Base-by-base conservation (phyloP, 2,329 filamentous ascomycete genomes). In the Pestalotiopsis sp. region DNA sequence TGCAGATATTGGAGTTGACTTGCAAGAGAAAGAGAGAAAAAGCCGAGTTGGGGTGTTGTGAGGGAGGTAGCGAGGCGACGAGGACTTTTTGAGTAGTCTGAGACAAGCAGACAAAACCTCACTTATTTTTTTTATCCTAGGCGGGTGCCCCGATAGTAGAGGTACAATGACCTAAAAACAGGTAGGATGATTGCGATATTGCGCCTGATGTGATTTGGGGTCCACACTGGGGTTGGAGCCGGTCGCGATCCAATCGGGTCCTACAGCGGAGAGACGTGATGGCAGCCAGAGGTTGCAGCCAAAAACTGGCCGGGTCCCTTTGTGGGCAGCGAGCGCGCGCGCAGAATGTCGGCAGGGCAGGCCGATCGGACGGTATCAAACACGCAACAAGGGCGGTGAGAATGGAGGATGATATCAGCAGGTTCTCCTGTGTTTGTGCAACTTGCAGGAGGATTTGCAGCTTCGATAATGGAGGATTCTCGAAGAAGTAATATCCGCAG, bases 151-250 rank as follows among this genome's bases (percentile, higher is more conserved):
- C 45, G 45, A 52, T 52, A 52, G 17, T 49, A 49, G 41, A 52
- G 45, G 45, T n/a, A n/a, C 45, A 9, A 20, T 9, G 45, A 52
- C 45, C 45, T 52, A 52, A 52, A 52, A n/a, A 20, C 45, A 52
- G 17, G 41, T 56, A 56, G 63, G 63, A 66, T 56, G 63, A 45
- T 56, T 27, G 40, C 63, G 63, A 36, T 36, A 62, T 62, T 62
- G 27, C 59, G 59, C 59, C 63, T 66, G 63, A 66, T 66, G 49
- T 66, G 63, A n/a, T 58, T 66, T 66, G 41, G 68, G 67, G 67
- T 62, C 68, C 68, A 69, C 68, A 65, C 60, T 40, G 45, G 52
- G 52, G 60, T 61, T 49, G 45, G 17, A n/a, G 45, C 36, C 31
- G 13, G 9, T 31, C 57, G 40, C 36, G 68, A 20, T 61, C 68